phyloP scores from a whole-genome alignment of 2,329 filamentous ascomycete species.

The Grosmannia huntii region DNA sequence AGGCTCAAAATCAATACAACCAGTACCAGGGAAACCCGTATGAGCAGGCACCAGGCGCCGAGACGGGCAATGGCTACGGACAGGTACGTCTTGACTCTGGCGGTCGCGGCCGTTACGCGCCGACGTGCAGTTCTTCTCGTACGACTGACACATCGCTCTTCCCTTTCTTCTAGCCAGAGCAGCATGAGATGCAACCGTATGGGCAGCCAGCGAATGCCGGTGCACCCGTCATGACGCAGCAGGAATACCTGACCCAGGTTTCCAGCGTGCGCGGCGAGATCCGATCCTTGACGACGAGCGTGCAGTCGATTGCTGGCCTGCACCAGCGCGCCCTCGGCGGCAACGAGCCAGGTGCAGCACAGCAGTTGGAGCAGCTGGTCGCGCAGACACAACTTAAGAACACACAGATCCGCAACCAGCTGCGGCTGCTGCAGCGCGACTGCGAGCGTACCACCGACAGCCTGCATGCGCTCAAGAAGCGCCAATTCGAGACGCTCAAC shows the following conservation, averaged over 20 bases:
- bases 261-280: constrained; percentile 56
- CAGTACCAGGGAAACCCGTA: constrained; percentile 1
- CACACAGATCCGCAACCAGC: constrained; percentile 64
- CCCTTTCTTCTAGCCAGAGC: constrained; percentile 18
- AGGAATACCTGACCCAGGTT: constrained; percentile 57
- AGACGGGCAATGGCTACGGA: constrained; percentile 3
- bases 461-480: constrained; percentile 53
- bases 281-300: constrained; percentile 49
- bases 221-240: constrained; percentile 37
- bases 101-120: neutral
- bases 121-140: neutral
- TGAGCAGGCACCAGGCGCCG: neutral
- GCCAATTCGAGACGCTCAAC: constrained; percentile 58
- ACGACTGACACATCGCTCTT: constrained; percentile 1
- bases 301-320: constrained; percentile 53
- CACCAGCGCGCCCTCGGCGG: constrained; percentile 61
- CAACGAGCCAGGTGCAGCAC: constrained; percentile 40
- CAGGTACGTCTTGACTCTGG: neutral
- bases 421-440: constrained; percentile 63
- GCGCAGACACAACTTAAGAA: constrained; percentile 60
- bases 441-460: constrained; percentile 48
- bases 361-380: constrained; percentile 54
- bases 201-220: constrained; percentile 13
- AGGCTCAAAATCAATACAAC: neutral
- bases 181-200: constrained; percentile 39